phyloP scores from a whole-genome alignment of 495 filamentous ascomycete genomes.

The Annulohypoxylon maeteangense region DNA sequence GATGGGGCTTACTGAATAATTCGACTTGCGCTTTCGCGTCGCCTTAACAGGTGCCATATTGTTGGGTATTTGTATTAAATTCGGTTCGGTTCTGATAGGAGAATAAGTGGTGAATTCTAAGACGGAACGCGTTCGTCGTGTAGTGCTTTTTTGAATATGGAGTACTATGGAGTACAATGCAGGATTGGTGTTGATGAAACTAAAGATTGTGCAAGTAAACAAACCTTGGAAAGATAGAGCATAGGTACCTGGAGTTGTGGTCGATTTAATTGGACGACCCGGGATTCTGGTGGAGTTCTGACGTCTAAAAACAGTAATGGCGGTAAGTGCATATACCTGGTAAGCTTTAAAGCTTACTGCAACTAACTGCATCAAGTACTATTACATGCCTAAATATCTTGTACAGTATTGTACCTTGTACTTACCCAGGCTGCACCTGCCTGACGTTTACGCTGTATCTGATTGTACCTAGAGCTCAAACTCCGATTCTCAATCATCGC shows the following conservation, averaged over 20 bases:
- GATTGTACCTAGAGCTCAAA: conserved; percentile 14
- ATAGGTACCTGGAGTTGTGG: conserved; percentile 1
- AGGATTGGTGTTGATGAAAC: conserved; percentile 32
- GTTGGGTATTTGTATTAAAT: conserved; percentile 19
- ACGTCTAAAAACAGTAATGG: background rate
- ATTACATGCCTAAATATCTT: background rate
- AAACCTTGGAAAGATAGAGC: conserved; percentile 26
- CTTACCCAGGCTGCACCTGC: conserved; percentile 49
- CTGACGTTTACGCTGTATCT: conserved; percentile 46
- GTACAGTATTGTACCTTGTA: background rate
- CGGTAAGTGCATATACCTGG: background rate
- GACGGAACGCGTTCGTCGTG: conserved; percentile 25
- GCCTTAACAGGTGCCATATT: conserved; percentile 64
- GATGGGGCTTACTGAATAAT: conserved; percentile 52
- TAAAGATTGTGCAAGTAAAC: conserved; percentile 41
- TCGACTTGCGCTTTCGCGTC: conserved; percentile 70
- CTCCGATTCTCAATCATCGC: conserved; percentile 19
- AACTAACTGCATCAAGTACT: background rate
- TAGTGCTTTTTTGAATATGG: conserved; percentile 21
- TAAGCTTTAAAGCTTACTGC: background rate
- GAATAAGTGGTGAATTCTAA: conserved; percentile 2
- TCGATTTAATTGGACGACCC: conserved; percentile 20
- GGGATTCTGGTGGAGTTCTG: conserved; percentile 1
- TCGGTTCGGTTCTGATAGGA: conserved; percentile 5
- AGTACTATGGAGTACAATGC: conserved; percentile 22